Evolutionary conservation across 2,329 filamentous ascomycete species (phyloP).

Genomic region (Fusarium chaquense): DNA sequence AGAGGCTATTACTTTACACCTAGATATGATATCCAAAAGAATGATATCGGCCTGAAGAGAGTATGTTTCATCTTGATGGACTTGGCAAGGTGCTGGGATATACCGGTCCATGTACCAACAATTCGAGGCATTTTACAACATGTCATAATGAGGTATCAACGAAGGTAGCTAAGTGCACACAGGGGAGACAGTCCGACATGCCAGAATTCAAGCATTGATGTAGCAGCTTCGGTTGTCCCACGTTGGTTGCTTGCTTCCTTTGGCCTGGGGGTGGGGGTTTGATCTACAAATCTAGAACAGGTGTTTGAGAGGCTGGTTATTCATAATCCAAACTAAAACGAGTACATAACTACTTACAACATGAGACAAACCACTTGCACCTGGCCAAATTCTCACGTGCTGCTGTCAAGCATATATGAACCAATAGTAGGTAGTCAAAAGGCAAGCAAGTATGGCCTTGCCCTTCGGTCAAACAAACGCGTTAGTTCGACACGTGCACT

Average conservation of each 20-base stretch:
- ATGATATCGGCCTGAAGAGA: not conserved
- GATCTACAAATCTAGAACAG: conserved; percentile 2
- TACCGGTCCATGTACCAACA: not conserved
- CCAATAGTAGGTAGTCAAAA: not conserved
- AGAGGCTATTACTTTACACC: not conserved
- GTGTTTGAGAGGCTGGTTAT: not conserved
- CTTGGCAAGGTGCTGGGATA: not conserved
- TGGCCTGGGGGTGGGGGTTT: not conserved
- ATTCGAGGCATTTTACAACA: not conserved
- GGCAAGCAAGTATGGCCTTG: not conserved
- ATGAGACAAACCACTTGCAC: conserved; percentile 12
- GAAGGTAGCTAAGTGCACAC: not conserved
- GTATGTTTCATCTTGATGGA: not conserved
- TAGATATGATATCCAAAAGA: not conserved
- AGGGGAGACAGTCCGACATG: not conserved
- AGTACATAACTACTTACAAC: not conserved
- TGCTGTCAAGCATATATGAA: not conserved
- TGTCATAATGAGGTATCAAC: not conserved
- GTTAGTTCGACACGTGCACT: conserved; percentile 13
- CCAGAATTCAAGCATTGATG: not conserved
- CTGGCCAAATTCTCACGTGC: not conserved
- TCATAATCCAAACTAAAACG: not conserved
- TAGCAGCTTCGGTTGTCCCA: not conserved
- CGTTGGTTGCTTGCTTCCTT: not conserved
- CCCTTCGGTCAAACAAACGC: conserved; percentile 29